phyloP scores from a whole-genome alignment of 257 asterid species.

The Haberlea rhodopensis region DNA sequence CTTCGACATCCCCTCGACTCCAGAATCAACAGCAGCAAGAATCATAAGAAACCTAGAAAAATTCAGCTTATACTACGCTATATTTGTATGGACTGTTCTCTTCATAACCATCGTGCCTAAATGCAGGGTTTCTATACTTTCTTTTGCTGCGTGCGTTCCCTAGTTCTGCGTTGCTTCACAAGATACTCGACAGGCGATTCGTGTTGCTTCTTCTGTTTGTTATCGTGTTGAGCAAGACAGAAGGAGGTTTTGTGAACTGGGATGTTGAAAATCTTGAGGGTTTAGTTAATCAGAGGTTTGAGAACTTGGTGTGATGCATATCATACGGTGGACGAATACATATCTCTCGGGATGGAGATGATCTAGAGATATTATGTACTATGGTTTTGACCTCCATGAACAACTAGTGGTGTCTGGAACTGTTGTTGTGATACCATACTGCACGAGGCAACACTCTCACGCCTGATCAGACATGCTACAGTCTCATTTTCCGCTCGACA shows the following conservation, averaged over 20 bases:
- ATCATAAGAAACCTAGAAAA: constrained; percentile 38
- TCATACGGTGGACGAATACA: too few species aligned
- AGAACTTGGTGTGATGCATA: not conserved
- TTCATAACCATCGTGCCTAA: constrained; percentile 53
- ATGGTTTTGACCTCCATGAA: too few species aligned
- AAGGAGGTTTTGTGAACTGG: constrained; percentile 27
- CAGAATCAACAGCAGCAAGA: constrained; percentile 57
- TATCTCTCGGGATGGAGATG: too few species aligned
- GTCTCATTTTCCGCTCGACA: too few species aligned
- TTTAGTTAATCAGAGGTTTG: not conserved
- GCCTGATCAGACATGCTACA: too few species aligned
- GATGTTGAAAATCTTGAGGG: constrained; percentile 13
- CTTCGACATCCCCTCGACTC: constrained; percentile 53
- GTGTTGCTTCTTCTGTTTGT: constrained; percentile 41
- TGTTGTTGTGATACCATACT: too few species aligned
- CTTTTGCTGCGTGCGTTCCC: constrained; percentile 48
- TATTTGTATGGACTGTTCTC: constrained; percentile 57
- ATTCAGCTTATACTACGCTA: constrained; percentile 41
- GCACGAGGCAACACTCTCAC: too few species aligned
- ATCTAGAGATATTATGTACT: too few species aligned
- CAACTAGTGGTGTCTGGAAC: too few species aligned
- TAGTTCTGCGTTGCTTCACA: constrained; percentile 34
- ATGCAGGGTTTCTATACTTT: constrained; percentile 51
- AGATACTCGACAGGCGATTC: constrained; percentile 35
- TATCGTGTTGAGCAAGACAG: constrained; percentile 32